phyloP scores from a whole-genome alignment of 768 basidiomycete species.

The Neoboletus brunneissimus region DNA sequence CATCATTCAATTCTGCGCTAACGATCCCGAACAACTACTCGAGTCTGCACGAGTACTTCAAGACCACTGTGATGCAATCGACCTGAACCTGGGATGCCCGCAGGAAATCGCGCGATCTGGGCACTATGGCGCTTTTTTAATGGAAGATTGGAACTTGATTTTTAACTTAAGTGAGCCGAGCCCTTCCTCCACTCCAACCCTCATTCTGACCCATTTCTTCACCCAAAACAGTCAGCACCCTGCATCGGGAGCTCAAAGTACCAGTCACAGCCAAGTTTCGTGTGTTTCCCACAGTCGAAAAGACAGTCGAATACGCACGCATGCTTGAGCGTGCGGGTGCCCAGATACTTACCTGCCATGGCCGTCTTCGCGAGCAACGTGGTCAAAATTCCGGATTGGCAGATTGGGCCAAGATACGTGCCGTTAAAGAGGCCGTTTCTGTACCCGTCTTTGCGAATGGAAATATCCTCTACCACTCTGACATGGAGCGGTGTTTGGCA shows the following conservation, averaged over 20 bases:
- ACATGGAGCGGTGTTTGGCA: conserved; percentile 74
- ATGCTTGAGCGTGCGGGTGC: conserved; percentile 97
- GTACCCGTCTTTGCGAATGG: conserved; percentile 98
- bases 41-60: conserved; percentile 76
- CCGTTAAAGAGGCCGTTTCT: conserved; percentile 85
- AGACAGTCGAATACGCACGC: conserved; percentile 90
- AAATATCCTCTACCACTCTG: conserved; percentile 85
- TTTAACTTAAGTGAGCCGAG: conserved; percentile 63
- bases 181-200: neutral
- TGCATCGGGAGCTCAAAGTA: conserved; percentile 80
- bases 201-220: neutral
- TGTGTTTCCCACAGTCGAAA: conserved; percentile 79
- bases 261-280: conserved; percentile 98
- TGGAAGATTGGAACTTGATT: conserved; percentile 94
- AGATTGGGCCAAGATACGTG: conserved; percentile 85
- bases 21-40: conserved; percentile 78
- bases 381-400: conserved; percentile 84
- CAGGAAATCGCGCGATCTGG: conserved; percentile 92
- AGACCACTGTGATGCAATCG: conserved; percentile 84
- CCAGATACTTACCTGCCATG: conserved; percentile 93
- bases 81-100: conserved; percentile 92
- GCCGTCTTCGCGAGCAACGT: conserved; percentile 86
- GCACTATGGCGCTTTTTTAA: conserved; percentile 84
- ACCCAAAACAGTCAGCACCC: conserved; percentile 62
- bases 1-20: conserved; percentile 92